Conservation (phyloP, 306 rosid species). For the Rosa multiflora region DNA sequence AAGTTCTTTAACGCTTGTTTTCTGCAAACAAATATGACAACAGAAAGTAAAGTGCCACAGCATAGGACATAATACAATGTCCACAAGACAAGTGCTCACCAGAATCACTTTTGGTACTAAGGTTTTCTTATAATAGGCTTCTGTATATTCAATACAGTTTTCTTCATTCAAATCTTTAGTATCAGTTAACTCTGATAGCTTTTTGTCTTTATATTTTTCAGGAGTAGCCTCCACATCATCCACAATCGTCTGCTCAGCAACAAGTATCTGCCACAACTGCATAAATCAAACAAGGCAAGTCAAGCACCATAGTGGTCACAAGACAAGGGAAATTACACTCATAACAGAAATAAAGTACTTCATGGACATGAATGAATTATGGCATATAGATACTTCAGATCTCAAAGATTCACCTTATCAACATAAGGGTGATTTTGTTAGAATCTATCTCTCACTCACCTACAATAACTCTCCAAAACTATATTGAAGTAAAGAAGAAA, state of each 20-base stretch:
- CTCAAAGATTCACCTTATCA: no score
- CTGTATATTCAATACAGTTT: constrained; percentile 59
- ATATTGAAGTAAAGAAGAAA: no score
- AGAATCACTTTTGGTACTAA: constrained; percentile 55
- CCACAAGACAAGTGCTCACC: constrained; percentile 47
- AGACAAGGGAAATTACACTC: no score
- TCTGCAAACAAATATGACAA: constrained; percentile 50
- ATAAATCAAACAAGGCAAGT: neutral
- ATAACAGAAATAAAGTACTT: no score
- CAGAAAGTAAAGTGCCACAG: constrained; percentile 11
- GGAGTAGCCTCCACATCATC: constrained; percentile 76
- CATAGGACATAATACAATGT: neutral
- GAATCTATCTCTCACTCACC: no score
- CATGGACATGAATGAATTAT: no score
- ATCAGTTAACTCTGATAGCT: constrained; percentile 59
- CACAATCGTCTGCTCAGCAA: constrained; percentile 85
- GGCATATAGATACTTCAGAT: no score
- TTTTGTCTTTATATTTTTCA: constrained; percentile 73
- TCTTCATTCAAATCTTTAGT: constrained; percentile 71
- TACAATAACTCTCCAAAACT: no score
- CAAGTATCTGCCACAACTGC: constrained; percentile 95
- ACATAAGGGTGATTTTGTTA: constrained; percentile 22
- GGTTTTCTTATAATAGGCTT: constrained; percentile 64
- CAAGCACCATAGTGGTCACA: constrained; percentile 7
- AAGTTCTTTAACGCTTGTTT: constrained; percentile 85